A percentile compares a stretch with the other conserved stretches of the same genome.
These are phyloP conservation scores for Ceratocystis ficicola DNA, from an alignment of 2,329 filamentous ascomycete genomes.

Conservation along the genomic window DNA sequence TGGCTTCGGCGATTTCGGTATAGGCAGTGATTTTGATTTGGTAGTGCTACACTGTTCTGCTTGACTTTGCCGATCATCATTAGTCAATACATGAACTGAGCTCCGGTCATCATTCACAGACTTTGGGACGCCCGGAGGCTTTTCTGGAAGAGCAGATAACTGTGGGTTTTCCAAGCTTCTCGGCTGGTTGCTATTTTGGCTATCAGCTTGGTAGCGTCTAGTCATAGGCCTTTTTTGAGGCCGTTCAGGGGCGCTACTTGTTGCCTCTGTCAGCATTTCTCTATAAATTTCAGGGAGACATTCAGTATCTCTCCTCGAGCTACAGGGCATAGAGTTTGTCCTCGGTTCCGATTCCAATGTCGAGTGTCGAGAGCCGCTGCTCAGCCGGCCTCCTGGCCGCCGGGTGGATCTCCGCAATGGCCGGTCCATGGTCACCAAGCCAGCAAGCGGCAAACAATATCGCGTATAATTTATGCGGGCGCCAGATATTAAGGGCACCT, in stretches of 20 bases:
- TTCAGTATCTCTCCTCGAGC: background rate
- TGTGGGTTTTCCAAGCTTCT: background rate
- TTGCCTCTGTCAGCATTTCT: constrained; percentile 18
- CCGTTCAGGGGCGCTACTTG: background rate
- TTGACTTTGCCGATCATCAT: background rate
- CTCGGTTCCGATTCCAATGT: background rate
- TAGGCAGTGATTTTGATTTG: background rate
- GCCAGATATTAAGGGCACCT: background rate
- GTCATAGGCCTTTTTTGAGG: constrained; percentile 16
- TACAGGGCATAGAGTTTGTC: background rate
- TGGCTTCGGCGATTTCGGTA: background rate
- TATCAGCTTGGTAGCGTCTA: background rate
- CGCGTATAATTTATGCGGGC: background rate
- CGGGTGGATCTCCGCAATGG: constrained; percentile 10
- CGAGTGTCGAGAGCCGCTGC: background rate
- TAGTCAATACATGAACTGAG: background rate
- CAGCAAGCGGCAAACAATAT: background rate
- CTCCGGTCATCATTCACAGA: background rate
- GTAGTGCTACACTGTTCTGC: background rate
- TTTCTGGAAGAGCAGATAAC: background rate
- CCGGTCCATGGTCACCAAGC: constrained; percentile 1
- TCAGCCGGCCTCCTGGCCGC: background rate
- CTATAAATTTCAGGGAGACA: constrained; percentile 13
- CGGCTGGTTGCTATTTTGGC: background rate
- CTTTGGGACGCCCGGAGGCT: background rate